phyloP scores from a whole-genome alignment of 805 yeast species.

The Candida dendrica region DNA sequence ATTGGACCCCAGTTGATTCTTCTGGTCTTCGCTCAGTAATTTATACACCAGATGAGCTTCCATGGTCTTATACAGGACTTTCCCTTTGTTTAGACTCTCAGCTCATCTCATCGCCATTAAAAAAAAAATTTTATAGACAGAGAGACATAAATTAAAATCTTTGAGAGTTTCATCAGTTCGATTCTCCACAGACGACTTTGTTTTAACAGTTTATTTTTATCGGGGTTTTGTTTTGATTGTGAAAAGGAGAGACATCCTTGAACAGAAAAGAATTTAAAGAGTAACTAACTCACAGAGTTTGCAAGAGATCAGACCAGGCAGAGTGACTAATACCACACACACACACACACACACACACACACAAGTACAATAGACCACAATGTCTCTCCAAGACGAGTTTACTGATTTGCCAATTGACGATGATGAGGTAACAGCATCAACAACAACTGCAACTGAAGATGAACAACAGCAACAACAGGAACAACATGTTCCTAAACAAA shows the following conservation, averaged over 20 bases:
- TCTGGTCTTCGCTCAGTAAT: neutral
- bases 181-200: neutral
- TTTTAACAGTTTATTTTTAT: neutral
- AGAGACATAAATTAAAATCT: too few species aligned
- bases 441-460: conserved; percentile 3
- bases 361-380: neutral
- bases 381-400: conserved; percentile 13
- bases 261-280: too few species aligned
- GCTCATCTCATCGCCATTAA: too few species aligned
- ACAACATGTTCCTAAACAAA: conserved; percentile 4
- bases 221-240: neutral
- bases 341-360: too few species aligned
- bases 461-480: neutral
- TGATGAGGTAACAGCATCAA: conserved; percentile 8
- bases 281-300: too few species aligned
- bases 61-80: neutral
- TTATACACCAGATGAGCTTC: neutral
- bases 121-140: neutral
- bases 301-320: too few species aligned
- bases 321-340: too few species aligned
- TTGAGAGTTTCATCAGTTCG: neutral
- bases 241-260: neutral
- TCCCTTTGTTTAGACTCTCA: too few species aligned
- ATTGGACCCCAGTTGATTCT: neutral
- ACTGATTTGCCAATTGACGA: conserved; percentile 18